These are phyloP conservation scores for Flaveria linearis DNA, from an alignment of 129 eudicot species.

Conservation along the genomic window DNA sequence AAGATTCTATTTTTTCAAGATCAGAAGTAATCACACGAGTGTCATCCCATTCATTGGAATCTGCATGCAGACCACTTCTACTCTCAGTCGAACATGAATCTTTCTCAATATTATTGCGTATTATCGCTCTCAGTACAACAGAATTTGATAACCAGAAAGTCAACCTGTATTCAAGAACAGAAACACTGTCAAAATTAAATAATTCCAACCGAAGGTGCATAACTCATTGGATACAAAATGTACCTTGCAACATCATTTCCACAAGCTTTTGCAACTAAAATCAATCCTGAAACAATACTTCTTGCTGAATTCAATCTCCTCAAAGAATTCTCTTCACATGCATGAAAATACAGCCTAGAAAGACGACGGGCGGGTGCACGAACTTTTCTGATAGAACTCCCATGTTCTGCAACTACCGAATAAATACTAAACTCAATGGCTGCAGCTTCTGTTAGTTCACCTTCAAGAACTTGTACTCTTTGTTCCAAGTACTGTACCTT, in stretches of 20 bases:
- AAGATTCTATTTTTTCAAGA: conserved; percentile 73
- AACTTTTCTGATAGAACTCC: conserved; percentile 73
- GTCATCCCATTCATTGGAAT: conserved; percentile 51
- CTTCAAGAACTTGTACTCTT: conserved; percentile 61
- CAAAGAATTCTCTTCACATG: conserved; percentile 54
- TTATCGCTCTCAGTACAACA: conserved; percentile 67
- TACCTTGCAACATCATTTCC: conserved; percentile 99
- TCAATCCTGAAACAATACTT: conserved; percentile 76
- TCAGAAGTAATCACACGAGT: conserved; percentile 49
- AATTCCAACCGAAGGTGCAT: conserved; percentile 5
- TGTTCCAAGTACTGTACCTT: conserved; percentile 60
- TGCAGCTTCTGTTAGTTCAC: conserved; percentile 88
- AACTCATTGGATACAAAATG: conserved; percentile 19
- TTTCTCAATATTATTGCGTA: conserved; percentile 41
- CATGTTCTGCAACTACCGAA: conserved; percentile 88
- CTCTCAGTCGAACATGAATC: conserved; percentile 37
- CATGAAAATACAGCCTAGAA: conserved; percentile 77
- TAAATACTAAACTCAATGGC: conserved; percentile 78
- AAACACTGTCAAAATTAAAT: conserved; percentile 10
- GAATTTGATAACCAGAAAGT: conserved; percentile 91
- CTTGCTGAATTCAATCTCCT: conserved; percentile 57
- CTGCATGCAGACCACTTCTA: conserved; percentile 22
- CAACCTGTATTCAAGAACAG: conserved; percentile 53
- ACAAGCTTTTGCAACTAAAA: conserved; percentile 82
- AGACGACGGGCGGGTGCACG: conserved; percentile 96